Conservation (phyloP, 768 basidiomycete species). For the Nidularia sp. region DNA sequence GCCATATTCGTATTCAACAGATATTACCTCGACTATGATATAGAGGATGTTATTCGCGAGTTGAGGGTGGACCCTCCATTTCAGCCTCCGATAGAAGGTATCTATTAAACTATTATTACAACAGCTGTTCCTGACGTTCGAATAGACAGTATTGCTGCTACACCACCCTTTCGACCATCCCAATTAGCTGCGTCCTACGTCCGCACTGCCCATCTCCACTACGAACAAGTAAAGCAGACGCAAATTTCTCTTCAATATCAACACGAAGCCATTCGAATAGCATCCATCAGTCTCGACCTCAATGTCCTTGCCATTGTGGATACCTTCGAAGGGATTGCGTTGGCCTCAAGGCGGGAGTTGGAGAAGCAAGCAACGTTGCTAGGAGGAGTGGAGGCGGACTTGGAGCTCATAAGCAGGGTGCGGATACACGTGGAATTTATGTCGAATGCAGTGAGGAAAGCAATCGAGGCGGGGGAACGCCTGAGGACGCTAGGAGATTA, state of each 20-base stretch:
- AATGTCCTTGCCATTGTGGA: slow-evolving; percentile 70
- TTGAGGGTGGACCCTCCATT: slow-evolving; percentile 58
- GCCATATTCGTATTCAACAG: slow-evolving; percentile 85
- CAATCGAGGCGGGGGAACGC: slow-evolving; percentile 68
- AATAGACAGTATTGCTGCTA: slow-evolving; percentile 57
- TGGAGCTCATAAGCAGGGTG: slow-evolving; percentile 66
- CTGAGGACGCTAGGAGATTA: slow-evolving; percentile 76
- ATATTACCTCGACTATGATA: slow-evolving; percentile 65
- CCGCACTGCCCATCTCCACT: slow-evolving; percentile 58
- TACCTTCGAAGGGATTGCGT: slow-evolving; percentile 60
- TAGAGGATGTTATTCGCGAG: slow-evolving; percentile 61
- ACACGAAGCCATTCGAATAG: slow-evolving; percentile 67
- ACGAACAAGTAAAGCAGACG: slow-evolving; percentile 53
- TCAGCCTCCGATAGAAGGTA: slow-evolving; percentile 74
- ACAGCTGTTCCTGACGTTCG: slow-evolving; percentile 1
- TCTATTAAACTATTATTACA: slow-evolving; percentile 6
- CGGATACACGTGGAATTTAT: slow-evolving; percentile 74
- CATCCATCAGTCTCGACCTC: slow-evolving; percentile 67
- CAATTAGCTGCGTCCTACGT: slow-evolving; percentile 66
- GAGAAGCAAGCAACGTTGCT: slow-evolving; percentile 63
- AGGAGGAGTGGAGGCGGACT: slow-evolving; percentile 61
- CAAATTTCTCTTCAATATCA: slow-evolving; percentile 57
- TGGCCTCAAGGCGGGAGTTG: slow-evolving; percentile 57
- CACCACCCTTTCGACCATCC: slow-evolving; percentile 69
- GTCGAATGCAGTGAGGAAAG: slow-evolving; percentile 58